phyloP scores from a whole-genome alignment of 2,329 filamentous ascomycete species.

The Paecilomyces dactylethromorphus region DNA sequence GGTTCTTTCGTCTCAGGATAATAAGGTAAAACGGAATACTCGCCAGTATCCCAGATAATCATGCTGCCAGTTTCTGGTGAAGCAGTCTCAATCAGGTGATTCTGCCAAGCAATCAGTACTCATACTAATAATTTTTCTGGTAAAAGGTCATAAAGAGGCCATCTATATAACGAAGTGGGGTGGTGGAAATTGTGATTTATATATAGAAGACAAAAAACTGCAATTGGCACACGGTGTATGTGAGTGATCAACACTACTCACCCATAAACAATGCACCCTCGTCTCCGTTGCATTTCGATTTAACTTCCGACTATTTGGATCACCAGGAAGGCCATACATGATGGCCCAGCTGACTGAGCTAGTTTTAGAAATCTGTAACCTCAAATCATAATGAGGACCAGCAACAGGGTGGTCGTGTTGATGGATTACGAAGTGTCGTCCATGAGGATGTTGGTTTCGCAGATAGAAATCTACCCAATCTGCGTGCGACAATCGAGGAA shows the following conservation, averaged over 20 bases:
- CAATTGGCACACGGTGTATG: no score
- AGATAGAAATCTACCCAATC: constrained; percentile 42
- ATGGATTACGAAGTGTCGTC: constrained; percentile 61
- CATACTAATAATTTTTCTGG: not conserved
- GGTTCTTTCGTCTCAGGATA: constrained; percentile 24
- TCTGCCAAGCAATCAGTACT: constrained; percentile 29
- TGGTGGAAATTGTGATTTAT: no score
- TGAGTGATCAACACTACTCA: constrained; percentile 13
- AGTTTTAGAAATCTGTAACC: constrained; percentile 61
- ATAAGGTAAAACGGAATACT: constrained; percentile 49
- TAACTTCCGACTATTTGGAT: constrained; percentile 48
- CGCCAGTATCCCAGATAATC: constrained; percentile 58
- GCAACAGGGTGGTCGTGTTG: constrained; percentile 68
- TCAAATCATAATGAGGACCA: constrained; percentile 62
- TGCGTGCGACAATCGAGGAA: constrained; percentile 33
- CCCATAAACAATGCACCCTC: constrained; percentile 55
- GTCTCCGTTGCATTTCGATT: constrained; percentile 59
- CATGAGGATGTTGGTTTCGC: constrained; percentile 39
- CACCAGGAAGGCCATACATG: constrained; percentile 57
- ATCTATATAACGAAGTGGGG: not conserved
- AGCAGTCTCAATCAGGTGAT: constrained; percentile 56
- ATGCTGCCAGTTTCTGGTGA: constrained; percentile 50
- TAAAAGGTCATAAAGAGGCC: not conserved
- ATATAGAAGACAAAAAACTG: not conserved
- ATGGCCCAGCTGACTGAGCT: constrained; percentile 60